A percentile compares a stretch with the other conserved stretches of the same genome.
Conservation (phyloP, 1,139 yeast genomes). For the Pichia sp. region DNA sequence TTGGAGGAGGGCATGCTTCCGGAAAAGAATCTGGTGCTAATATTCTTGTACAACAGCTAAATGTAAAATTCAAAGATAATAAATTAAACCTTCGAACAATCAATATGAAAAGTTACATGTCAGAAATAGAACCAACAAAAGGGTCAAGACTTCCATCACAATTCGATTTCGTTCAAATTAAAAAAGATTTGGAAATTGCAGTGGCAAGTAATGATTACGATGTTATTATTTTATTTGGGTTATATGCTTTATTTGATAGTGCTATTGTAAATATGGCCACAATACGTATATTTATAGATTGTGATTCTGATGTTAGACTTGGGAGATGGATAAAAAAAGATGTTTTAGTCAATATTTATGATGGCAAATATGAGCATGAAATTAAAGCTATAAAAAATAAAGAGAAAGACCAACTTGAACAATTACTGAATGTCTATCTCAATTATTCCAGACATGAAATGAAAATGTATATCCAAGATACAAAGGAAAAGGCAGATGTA, state of each 20-base stretch:
- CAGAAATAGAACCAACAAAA: not conserved
- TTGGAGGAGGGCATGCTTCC: slow-evolving; percentile 30
- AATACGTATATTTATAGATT: slow-evolving; percentile 71
- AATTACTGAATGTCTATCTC: slow-evolving; percentile 54
- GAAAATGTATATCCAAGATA: slow-evolving; percentile 65
- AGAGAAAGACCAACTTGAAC: slow-evolving; percentile 34
- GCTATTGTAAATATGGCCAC: slow-evolving; percentile 53
- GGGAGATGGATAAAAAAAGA: slow-evolving; percentile 55
- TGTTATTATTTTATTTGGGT: slow-evolving; percentile 64
- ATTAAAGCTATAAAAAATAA: slow-evolving; percentile 7
- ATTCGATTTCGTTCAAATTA: slow-evolving; percentile 35
- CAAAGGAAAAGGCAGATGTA: slow-evolving; percentile 76
- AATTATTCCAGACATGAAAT: slow-evolving; percentile 69
- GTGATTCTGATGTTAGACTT: slow-evolving; percentile 79
- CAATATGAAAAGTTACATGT: slow-evolving; percentile 31
- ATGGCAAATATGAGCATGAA: not conserved
- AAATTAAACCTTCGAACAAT: slow-evolving; percentile 33
- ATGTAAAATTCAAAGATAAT: not conserved
- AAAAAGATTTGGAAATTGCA: slow-evolving; percentile 16
- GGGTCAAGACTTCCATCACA: slow-evolving; percentile 27
- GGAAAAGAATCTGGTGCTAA: slow-evolving; percentile 26
- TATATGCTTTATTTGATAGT: slow-evolving; percentile 69
- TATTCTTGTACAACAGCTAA: slow-evolving; percentile 14
- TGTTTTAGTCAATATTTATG: slow-evolving; percentile 9
- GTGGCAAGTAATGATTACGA: slow-evolving; percentile 19